Evolutionary conservation across 306 rosid species (phyloP).

Genomic region (Cucurbita argyrosperma): DNA sequence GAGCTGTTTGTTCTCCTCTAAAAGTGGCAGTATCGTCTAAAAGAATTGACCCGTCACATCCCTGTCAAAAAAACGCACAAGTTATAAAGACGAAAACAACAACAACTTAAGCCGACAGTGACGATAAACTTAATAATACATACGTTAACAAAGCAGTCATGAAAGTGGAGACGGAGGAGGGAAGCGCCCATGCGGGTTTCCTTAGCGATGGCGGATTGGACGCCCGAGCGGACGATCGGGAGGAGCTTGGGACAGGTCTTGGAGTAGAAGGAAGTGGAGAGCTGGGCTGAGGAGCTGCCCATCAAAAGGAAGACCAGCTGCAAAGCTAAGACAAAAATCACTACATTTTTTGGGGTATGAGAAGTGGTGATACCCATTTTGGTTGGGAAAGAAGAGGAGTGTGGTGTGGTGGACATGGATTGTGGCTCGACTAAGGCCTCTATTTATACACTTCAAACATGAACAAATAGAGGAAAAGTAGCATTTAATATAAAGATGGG

Average conservation of each 20-base stretch:
- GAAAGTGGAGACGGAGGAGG: conserved; percentile 66
- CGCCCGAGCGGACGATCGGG: conserved; percentile 21
- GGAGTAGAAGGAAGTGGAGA: conserved; percentile 33
- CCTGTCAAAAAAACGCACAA: conserved; percentile 19
- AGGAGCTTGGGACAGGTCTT: conserved; percentile 45
- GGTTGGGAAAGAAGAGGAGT: neutral
- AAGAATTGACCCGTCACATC: conserved; percentile 72
- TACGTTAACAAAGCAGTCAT: conserved; percentile 77
- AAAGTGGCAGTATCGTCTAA: conserved; percentile 46
- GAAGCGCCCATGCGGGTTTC: conserved; percentile 70
- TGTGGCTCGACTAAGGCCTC: neutral
- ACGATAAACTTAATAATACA: neutral
- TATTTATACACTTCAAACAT: neutral
- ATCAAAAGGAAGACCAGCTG: neutral
- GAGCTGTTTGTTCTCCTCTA: conserved; percentile 62
- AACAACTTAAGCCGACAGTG: neutral
- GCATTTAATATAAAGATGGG: neutral
- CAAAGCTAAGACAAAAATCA: neutral
- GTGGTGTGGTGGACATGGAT: conserved; percentile 2
- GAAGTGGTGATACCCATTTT: neutral
- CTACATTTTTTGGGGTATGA: neutral
- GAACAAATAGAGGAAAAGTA: neutral
- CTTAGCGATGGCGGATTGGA: conserved; percentile 34
- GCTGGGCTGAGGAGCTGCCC: conserved; percentile 28
- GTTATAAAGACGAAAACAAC: neutral